Conservation (phyloP, 1,284 basidiomycete species). For the Bondarzewia mesenterica region DNA sequence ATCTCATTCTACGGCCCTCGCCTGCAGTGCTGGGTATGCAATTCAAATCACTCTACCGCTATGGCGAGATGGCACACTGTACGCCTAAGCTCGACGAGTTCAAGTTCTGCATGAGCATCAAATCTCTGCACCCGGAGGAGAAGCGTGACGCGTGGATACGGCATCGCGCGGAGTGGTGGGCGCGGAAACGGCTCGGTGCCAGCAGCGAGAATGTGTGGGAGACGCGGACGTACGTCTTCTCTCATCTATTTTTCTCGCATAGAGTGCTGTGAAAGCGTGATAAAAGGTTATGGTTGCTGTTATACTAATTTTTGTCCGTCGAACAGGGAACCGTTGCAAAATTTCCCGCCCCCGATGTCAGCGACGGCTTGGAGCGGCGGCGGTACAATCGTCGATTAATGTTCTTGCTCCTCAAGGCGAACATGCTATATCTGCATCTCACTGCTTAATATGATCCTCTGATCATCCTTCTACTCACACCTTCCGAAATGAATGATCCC, state of each 20-base stretch:
- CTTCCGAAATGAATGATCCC: too few species aligned
- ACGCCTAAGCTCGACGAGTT: conserved; percentile 82
- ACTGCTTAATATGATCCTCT: too few species aligned
- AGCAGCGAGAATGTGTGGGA: conserved; percentile 96
- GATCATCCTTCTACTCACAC: too few species aligned
- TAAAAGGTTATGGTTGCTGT: background rate
- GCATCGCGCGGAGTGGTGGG: conserved; percentile 89
- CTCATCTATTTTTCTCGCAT: background rate
- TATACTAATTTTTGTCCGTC: background rate
- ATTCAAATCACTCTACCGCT: conserved; percentile 80
- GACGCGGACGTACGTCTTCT: conserved; percentile 55
- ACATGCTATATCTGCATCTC: too few species aligned
- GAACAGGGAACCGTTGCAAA: conserved; percentile 20
- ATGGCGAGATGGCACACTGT: conserved; percentile 76
- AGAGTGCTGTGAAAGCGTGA: background rate
- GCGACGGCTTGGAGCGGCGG: too few species aligned
- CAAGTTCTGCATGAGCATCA: conserved; percentile 90
- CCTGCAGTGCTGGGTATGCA: conserved; percentile 73
- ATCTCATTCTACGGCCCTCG: background rate
- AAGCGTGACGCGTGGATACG: conserved; percentile 79
- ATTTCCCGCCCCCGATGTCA: conserved; percentile 20
- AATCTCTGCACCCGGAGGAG: conserved; percentile 70
- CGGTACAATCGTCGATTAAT: too few species aligned
- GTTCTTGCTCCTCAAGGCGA: too few species aligned
- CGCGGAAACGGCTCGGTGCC: conserved; percentile 58